phyloP scores from a whole-genome alignment of 176 grass and related monocot species.

The Puccinellia tenuiflora region DNA sequence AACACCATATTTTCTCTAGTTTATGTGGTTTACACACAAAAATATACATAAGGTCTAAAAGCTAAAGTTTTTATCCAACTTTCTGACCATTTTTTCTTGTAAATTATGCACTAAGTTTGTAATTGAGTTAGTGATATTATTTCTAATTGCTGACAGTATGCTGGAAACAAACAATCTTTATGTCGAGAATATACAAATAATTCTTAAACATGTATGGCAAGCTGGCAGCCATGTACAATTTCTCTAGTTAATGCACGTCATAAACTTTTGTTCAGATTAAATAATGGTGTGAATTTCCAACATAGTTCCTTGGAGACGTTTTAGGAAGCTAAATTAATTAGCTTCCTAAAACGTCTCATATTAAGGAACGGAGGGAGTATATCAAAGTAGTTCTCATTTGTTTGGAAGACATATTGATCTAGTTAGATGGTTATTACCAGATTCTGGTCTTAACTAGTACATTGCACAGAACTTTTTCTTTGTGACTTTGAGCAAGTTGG shows the following conservation, averaged over 20 bases:
- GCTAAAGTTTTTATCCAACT: constrained; percentile 11
- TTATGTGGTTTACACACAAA: neutral
- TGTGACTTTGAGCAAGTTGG: neutral
- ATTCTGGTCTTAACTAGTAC: constrained; percentile 3
- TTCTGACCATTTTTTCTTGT: neutral
- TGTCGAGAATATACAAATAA: neutral
- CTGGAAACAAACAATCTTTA: neutral
- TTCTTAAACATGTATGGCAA: neutral
- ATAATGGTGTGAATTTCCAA: neutral
- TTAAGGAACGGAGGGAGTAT: too few species aligned
- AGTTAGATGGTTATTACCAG: neutral
- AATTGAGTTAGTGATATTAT: neutral
- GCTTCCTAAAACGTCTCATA: too few species aligned
- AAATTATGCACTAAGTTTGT: neutral
- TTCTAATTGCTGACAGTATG: neutral
- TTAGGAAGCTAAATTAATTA: too few species aligned
- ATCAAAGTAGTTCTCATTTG: neutral
- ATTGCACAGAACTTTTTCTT: constrained; percentile 13
- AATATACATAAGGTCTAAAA: neutral
- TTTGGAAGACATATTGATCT: neutral
- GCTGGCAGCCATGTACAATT: neutral
- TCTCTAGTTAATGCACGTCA: neutral
- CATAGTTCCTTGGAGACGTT: neutral
- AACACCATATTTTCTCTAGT: constrained; percentile 3
- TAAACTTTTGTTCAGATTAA: neutral